Evolutionary conservation across 148 eudicot species (phyloP), one percentile per base, ranked within the genome.

Genomic region (Arctostaphylos glauca): DNA sequence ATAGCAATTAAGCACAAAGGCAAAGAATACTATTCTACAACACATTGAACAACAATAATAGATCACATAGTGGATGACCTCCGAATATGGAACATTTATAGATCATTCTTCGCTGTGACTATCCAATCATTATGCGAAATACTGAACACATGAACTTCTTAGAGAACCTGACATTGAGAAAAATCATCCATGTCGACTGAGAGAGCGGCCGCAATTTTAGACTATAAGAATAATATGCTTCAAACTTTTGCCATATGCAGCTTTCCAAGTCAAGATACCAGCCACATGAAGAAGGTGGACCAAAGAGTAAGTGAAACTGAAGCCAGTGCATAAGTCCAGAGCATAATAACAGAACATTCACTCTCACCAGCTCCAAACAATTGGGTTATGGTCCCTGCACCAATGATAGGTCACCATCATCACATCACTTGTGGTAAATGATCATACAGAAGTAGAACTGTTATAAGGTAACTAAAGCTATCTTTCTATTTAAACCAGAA

Each of bases 361-460:
- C 70, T 84, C 56, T 86, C 88, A 41, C 88, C 88, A 56, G 56
- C 83, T 78, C 84, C 86, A 84, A 86, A 86, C 77, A 86, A 77
- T 54, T 86, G 86, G 70, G 88, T 86, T 9, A 86, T 84, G 48
- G 86, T 86, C 55, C 86, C 88, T 86, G 88, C 88, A 77, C 44
- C n/a, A 18, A 23, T 5, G 0, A 44, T 21, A 31, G 38, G 38
- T 31, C 38, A 31, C 38, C 53, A 74, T 74, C 31, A 46, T 75
- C 41, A 19, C 31, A 48, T 46, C 4, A 47, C 6, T 43, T 72
- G 50, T 19, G 53, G 76, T 72, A 31, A 72, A 0, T 6, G 10
- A 10, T 21, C 48, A 67, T 31, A 10, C 4, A 25, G 18, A 60
- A 4, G 64, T 25, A n/a, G 31, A 60, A 60, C n/a, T 9, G 16